These are phyloP conservation scores for Durio zibethinus DNA, from an alignment of 345 rosid species.

Conservation along the genomic window DNA sequence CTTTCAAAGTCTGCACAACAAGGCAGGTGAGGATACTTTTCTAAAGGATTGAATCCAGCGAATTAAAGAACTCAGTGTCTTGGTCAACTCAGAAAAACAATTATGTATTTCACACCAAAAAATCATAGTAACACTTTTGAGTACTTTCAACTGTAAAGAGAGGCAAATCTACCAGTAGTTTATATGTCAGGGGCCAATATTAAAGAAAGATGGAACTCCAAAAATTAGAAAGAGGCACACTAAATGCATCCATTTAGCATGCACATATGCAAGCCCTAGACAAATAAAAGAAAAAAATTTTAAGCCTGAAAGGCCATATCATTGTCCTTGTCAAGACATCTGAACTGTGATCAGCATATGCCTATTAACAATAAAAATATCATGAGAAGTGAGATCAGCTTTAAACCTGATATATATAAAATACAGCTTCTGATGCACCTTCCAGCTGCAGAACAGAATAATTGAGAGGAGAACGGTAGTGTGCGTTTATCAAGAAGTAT, in stretches of 20 bases:
- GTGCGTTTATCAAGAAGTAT: constrained; percentile 78
- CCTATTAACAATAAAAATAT: background rate
- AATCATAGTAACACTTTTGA: background rate
- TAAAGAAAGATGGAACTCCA: background rate
- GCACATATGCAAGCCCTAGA: background rate
- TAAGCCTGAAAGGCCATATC: background rate
- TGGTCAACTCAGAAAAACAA: background rate
- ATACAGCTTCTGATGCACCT: constrained; percentile 62
- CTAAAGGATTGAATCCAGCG: background rate
- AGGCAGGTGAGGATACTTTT: background rate
- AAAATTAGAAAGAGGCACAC: background rate
- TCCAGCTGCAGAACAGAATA: constrained; percentile 64
- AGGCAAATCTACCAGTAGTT: background rate
- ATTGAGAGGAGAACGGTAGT: constrained; percentile 82
- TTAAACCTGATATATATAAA: constrained; percentile 79
- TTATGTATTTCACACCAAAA: background rate
- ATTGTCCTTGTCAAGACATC: background rate
- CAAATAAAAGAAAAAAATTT: background rate
- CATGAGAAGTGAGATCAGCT: constrained; percentile 5
- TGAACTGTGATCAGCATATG: background rate
- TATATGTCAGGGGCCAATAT: background rate
- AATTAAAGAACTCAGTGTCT: background rate
- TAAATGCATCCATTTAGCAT: background rate
- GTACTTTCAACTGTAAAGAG: background rate
- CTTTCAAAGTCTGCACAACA: constrained; percentile 64